These are phyloP conservation scores for Yamadazyma epiphylla DNA, from an alignment of 1,139 yeast genomes.

Conservation along the genomic window DNA sequence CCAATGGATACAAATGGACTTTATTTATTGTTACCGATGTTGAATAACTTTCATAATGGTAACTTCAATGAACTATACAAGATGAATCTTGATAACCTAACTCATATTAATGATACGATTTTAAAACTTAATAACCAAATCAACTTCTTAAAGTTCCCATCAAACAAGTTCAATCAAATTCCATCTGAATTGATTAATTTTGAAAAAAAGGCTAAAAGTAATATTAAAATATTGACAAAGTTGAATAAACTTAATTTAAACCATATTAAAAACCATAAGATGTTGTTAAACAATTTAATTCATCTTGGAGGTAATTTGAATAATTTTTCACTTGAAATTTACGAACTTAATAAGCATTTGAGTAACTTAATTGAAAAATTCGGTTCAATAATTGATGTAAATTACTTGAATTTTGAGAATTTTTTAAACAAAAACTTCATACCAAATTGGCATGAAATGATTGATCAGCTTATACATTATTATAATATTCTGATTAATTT, in stretches of 20 bases:
- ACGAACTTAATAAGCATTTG: conserved; percentile 22
- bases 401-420: conserved; percentile 38
- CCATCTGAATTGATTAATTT: conserved; percentile 32
- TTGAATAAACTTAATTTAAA: conserved; percentile 29
- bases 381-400: conserved; percentile 44
- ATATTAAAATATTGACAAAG: conserved; percentile 29
- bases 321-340: conserved; percentile 44
- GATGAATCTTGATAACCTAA: conserved; percentile 25
- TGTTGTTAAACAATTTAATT: conserved; percentile 30
- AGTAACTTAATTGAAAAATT: conserved; percentile 40
- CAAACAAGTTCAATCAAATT: conserved; percentile 22
- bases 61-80: conserved; percentile 19
- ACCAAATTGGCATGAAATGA: conserved; percentile 47
- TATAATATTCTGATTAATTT: conserved; percentile 35
- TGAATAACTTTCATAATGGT: conserved; percentile 29
- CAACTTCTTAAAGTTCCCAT: conserved; percentile 24
- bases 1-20: conserved; percentile 46
- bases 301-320: conserved; percentile 48
- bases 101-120: conserved; percentile 35
- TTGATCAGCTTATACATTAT: conserved; percentile 40
- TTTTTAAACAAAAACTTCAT: conserved; percentile 31
- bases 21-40: conserved; percentile 37
- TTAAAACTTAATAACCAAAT: conserved; percentile 32
- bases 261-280: conserved; percentile 22
- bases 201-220: conserved; percentile 33